Conservation (phyloP, 2,329 filamentous ascomycete genomes). For the Ophiostoma sp. region DNA sequence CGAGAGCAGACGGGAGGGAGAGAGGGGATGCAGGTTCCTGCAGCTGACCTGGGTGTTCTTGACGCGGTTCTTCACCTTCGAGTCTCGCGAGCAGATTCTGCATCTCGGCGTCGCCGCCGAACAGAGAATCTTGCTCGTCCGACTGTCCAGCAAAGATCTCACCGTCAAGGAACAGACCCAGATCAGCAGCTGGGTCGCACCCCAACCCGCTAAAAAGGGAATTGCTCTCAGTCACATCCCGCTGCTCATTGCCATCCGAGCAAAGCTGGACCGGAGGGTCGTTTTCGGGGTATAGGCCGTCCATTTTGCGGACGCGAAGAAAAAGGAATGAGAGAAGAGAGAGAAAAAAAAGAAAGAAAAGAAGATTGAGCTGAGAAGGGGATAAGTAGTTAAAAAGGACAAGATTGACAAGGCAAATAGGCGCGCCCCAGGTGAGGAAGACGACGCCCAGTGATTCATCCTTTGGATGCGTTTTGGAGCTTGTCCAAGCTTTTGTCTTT, state of each 20-base stretch:
- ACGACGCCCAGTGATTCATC: slow-evolving; percentile 4
- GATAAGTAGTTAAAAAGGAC: background rate
- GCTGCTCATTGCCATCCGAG: background rate
- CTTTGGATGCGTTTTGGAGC: background rate
- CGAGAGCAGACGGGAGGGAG: background rate
- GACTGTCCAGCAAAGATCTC: background rate
- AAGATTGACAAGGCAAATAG: background rate
- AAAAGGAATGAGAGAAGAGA: background rate
- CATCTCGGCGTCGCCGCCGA: slow-evolving; percentile 21
- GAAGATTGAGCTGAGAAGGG: background rate
- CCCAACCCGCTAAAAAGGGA: slow-evolving; percentile 15
- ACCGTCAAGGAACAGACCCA: background rate
- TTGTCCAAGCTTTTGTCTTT: background rate
- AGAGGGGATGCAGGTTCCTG: background rate
- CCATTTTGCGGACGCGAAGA: background rate
- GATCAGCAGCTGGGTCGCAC: background rate
- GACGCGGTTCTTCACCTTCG: background rate
- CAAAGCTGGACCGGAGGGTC: background rate
- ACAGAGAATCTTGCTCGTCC: background rate
- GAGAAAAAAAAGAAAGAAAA: background rate
- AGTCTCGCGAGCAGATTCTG: slow-evolving; percentile 22
- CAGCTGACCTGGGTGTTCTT: background rate
- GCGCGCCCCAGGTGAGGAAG: background rate
- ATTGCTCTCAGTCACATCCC: background rate
- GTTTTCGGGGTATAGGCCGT: background rate